Base-by-base conservation (phyloP, 805 yeast species). In the Metschnikowia similis region DNA sequence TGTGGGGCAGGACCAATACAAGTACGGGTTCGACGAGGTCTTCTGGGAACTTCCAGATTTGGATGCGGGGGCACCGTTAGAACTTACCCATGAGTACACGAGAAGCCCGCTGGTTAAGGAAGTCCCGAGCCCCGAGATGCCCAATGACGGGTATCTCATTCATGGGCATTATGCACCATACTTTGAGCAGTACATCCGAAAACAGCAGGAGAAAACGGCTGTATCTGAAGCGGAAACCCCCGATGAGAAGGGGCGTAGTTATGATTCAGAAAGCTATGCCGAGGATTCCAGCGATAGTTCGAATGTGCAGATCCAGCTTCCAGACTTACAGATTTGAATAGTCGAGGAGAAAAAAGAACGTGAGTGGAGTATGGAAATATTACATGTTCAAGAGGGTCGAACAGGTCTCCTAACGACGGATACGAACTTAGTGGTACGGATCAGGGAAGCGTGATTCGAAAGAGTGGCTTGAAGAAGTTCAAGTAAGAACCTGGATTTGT, bases 281-380 rank as follows among this genome's bases (percentile, higher is more conserved):
- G 52, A 48, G 36, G 48, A 27, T 52, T 62, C 41, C 57, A 68
- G 60, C 40, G 65, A 61, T 45, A 56, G 62, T 45, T 61, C 56
- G 52, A 65, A 61, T 44, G 65, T 67, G 28, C 68, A 63, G 50
- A 66, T 66, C 49, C 66, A 66, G 54, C 57, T 61, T 45, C 56
- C 69, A 37, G 47, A 30, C 14, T 51, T 32, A 35, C 51, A 29
- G 14, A 21, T 28, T n/a, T 17, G 35, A 16, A 7, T n/a, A 9
- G 11, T 8, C 16, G 8, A 17, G 17, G 6, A 41, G 16, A 30
- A n/a, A 6, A 16, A 13, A 32, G 35, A 10, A 13, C 8, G 6
- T 6, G 14, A 32, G 11, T 13, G 35, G 11, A 13, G 34, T 31
- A 9, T 9, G 13, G n/a, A 31, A 11, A 10, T 9, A 9, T n/a